Percentiles rank a stretch among this genome's conserved stretches.
Evolutionary conservation across 2,329 filamentous ascomycete species (phyloP).

Genomic region (Colletotrichum sp.): DNA sequence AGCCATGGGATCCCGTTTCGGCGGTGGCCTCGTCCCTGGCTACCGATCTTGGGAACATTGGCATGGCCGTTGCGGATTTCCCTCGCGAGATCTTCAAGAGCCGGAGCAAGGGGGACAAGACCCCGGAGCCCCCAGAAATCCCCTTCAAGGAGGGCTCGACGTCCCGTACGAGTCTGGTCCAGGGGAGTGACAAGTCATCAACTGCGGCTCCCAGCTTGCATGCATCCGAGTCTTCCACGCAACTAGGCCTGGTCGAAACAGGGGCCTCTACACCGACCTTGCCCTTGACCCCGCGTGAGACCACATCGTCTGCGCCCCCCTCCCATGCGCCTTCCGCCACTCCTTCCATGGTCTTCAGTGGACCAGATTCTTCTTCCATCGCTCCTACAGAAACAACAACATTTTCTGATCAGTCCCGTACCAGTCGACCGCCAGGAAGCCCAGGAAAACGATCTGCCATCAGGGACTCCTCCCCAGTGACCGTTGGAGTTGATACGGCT

Average conservation of each 20-base stretch:
- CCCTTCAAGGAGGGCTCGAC: neutral
- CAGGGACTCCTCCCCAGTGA: conserved; percentile 25
- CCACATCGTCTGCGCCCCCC: neutral
- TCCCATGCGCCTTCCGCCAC: neutral
- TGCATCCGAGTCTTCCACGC: conserved; percentile 16
- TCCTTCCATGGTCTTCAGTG: conserved; percentile 28
- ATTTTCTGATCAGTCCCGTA: conserved; percentile 30
- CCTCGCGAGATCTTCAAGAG: conserved; percentile 61
- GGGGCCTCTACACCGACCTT: conserved; percentile 5
- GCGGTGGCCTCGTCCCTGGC: conserved; percentile 79
- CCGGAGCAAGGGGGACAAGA: conserved; percentile 25
- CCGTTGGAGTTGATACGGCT: conserved; percentile 58
- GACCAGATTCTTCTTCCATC: conserved; percentile 26
- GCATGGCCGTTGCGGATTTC: conserved; percentile 82
- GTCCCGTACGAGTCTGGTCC: neutral
- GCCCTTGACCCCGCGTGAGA: neutral
- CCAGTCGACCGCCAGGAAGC: neutral
- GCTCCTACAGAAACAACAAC: conserved; percentile 36
- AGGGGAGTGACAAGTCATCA: conserved; percentile 1
- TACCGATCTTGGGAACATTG: conserved; percentile 81
- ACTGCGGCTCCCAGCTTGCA: neutral
- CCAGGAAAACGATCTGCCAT: conserved; percentile 19
- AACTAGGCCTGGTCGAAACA: conserved; percentile 8
- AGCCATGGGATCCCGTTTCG: conserved; percentile 80
- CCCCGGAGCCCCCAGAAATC: conserved; percentile 6